Conservation (phyloP, 2,329 filamentous ascomycete genomes). For the Cercospora canescens region DNA sequence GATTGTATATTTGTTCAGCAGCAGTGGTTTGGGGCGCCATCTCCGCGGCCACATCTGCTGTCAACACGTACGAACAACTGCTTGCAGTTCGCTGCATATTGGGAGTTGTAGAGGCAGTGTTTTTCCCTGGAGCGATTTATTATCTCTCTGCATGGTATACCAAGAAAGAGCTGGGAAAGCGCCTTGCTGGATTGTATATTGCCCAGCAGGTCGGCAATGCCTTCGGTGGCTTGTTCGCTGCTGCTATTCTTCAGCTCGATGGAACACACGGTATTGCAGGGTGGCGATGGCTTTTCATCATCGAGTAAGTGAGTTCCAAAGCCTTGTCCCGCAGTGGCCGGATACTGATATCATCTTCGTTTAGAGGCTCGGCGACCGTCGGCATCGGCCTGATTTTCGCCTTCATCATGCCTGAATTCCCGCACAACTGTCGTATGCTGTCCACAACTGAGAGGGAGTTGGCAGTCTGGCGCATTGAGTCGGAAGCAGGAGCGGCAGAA, state of each 20-base stretch:
- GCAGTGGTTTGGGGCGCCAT: constrained; percentile 29
- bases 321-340: not conserved
- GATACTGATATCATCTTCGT: not conserved
- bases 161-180: constrained; percentile 8
- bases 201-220: constrained; percentile 32
- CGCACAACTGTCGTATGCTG: constrained; percentile 31
- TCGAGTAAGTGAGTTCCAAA: not conserved
- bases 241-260: constrained; percentile 12
- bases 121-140: constrained; percentile 14
- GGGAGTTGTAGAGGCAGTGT: constrained; percentile 4
- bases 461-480: constrained; percentile 31
- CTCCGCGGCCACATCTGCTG: constrained; percentile 4
- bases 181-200: constrained; percentile 12
- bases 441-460: constrained; percentile 30
- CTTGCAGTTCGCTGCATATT: not conserved
- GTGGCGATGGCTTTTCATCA: constrained; percentile 12
- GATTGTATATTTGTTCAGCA: constrained; percentile 20
- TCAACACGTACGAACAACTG: not conserved
- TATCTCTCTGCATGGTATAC: constrained; percentile 13
- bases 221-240: constrained; percentile 20
- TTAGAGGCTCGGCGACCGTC: constrained; percentile 5
- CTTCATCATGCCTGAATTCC: constrained; percentile 37
- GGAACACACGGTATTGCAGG: not conserved
- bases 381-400: constrained; percentile 9
- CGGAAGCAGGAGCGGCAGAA: constrained; percentile 29